Base-by-base conservation (phyloP, 805 yeast species). In the Yamadazyma nakazawae region DNA sequence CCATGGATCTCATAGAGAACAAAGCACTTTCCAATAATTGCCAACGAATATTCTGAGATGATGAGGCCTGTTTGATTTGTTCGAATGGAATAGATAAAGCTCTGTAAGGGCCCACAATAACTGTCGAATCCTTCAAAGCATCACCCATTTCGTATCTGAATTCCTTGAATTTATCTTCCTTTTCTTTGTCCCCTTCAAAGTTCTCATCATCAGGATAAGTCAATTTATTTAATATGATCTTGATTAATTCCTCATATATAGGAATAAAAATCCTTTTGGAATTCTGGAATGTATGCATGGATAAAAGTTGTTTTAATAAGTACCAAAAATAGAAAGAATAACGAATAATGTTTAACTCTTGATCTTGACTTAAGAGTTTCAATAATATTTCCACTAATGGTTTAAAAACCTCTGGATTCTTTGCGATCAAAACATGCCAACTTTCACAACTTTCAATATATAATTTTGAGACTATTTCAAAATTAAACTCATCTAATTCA, bases 101-200 rank as follows among this genome's bases (percentile, higher is more conserved):
- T 35, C 66, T 70, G 9, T 78, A 67, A 2, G 95, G 75, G 1
- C 98, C 98, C 37, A 88, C 82, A 2, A 94, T 92, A 1, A 88
- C 87, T 56, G 97, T 88, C 70, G 98, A 90, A 61, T 90, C 96
- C 61, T 95, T 95, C 51, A 94, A 70, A n/a, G 92, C 96, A 63
- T 94, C 98, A 34, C 98, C 98, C 87, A 94, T 88, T 47, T 89
- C 96, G 66, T 94, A 94, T 59, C 99, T 78, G 67, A 92, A 94
- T 49, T 89, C 95, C 58, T 88, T 83, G 63, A 94, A 94, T 64
- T 89, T 88, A 60, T 95, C 99, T 60, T 90, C 96, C 46, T 80
- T 85, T 61, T 89, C 97, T 54, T 72, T 75, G 58, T 87, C 89
- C 24, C 74, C 74, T 21, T 75, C 75, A 57, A 92, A 92, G 45